A percentile compares a stretch with the other conserved stretches of the same genome.
These are phyloP conservation scores for Mucor lusitanicus DNA, from an alignment of 371 early-diverging fungal species.

Conservation along the genomic window DNA sequence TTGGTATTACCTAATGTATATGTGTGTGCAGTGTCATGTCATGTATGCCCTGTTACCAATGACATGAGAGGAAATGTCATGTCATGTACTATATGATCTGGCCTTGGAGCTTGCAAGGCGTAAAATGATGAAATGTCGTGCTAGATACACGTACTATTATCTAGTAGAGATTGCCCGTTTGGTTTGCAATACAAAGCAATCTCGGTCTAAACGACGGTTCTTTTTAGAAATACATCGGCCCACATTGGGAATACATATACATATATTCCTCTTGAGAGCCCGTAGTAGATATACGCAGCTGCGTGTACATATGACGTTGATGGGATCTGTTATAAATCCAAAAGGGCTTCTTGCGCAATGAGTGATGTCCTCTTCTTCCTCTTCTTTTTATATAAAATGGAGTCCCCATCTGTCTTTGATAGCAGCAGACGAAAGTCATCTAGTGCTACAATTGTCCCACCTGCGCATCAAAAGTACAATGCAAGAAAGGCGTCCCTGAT, in stretches of 20 bases:
- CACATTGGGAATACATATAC: not conserved
- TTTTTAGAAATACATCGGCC: not conserved
- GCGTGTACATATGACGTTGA: constrained; percentile 11
- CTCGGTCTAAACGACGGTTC: not conserved
- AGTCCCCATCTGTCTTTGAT: not conserved
- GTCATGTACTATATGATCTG: not conserved
- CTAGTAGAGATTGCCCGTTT: not conserved
- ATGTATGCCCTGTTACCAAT: not conserved
- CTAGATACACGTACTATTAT: not conserved
- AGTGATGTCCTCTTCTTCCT: not conserved
- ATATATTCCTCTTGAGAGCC: not conserved
- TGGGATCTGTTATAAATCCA: not conserved
- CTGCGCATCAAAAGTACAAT: not conserved
- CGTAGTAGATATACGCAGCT: not conserved
- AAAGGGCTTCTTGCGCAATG: no score
- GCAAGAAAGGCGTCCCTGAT: not conserved
- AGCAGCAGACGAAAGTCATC: constrained; percentile 2
- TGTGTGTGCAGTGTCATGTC: not conserved
- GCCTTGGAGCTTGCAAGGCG: not conserved
- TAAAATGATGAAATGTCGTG: not conserved
- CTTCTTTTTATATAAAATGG: not conserved
- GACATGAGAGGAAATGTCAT: not conserved
- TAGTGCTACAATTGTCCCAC: constrained; percentile 5
- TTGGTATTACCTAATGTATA: not conserved
- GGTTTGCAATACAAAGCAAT: constrained; percentile 4